Evolutionary conservation across 768 basidiomycete genomes (phyloP), one percentile per base, ranked within the genome.

Genomic region (Psilocybe cubensis): DNA sequence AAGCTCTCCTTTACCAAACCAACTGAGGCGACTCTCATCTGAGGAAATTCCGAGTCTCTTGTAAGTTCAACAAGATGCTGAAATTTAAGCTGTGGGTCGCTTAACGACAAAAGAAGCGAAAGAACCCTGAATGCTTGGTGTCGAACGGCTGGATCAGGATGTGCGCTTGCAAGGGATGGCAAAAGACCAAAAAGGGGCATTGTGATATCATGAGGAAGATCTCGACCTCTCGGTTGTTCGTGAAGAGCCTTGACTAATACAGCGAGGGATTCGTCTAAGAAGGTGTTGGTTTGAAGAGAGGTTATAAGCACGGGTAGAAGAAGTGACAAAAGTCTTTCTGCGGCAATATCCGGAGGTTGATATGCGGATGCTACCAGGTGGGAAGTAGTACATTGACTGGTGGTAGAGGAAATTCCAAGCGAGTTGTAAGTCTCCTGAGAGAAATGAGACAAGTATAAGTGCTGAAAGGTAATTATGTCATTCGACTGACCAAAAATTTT

Each of bases 1-100:
- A 86, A 72, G 1, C 83, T 82, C 49, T 92, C 88, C 66, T 87
- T 89, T 1, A 91, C 77, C 2, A 92, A 74, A 0, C 87, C 86
- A 0, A 92, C 77, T 0, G 87, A 82, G 0, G 89, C 87, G 0
- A 84, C 82, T 8, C 85, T 79, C 79, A 92, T 88, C 64, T 88
- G 86, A 0, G 86, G 86, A 44, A 82, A 81, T 14, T 82, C 72
- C 4, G 70, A 68, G 55, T 83, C 76, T 2, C 65, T 62, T 17
- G 82, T 78, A 20, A 91, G 75, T 31, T 84, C 84, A 10, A 75
- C 70, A 3, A 92, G 75, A 8, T 86, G 70, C 40, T 83, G 79
- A 14, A 91, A 71, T 2, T 84, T 81, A 0, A 85, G 62, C 31
- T 72, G 63, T 0, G 83, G 70, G 1, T 83, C 81, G 3, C 80